phyloP scores from a whole-genome alignment of 1,139 yeast genomes.

The Pichia sp. region DNA sequence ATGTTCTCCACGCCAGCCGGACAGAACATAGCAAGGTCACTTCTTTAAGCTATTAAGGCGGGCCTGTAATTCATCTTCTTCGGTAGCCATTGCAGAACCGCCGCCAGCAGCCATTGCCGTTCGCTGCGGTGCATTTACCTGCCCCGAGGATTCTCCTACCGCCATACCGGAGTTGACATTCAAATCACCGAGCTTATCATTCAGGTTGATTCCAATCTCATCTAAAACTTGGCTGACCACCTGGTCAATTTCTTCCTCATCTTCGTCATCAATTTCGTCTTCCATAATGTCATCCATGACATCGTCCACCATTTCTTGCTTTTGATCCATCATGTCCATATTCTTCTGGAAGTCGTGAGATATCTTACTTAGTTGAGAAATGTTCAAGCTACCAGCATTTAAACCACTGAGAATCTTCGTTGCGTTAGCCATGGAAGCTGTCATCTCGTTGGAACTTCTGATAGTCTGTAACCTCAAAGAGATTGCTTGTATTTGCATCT shows the following conservation, averaged over 20 bases:
- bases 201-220: conserved; percentile 89
- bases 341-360: conserved; percentile 95
- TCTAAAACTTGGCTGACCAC: conserved; percentile 87
- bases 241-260: conserved; percentile 88
- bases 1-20: no score
- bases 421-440: conserved; percentile 93
- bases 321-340: conserved; percentile 95
- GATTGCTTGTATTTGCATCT: conserved; percentile 92
- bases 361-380: conserved; percentile 81
- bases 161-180: neutral
- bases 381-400: conserved; percentile 75
- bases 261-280: conserved; percentile 66
- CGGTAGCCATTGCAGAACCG: conserved; percentile 30
- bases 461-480: conserved; percentile 85
- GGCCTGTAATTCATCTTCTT: conserved; percentile 84
- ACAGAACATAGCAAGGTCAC: no score
- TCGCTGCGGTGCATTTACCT: conserved; percentile 21
- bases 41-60: conserved; percentile 78
- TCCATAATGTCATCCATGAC: conserved; percentile 95
- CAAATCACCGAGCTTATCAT: conserved; percentile 50
- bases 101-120: conserved; percentile 35
- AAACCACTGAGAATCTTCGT: conserved; percentile 76
- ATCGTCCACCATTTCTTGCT: conserved; percentile 98
- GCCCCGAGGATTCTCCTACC: neutral
- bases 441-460: conserved; percentile 92